Evolutionary conservation across 2,329 filamentous ascomycete genomes (phyloP).

Genomic region (Clonostachys chloroleuca): DNA sequence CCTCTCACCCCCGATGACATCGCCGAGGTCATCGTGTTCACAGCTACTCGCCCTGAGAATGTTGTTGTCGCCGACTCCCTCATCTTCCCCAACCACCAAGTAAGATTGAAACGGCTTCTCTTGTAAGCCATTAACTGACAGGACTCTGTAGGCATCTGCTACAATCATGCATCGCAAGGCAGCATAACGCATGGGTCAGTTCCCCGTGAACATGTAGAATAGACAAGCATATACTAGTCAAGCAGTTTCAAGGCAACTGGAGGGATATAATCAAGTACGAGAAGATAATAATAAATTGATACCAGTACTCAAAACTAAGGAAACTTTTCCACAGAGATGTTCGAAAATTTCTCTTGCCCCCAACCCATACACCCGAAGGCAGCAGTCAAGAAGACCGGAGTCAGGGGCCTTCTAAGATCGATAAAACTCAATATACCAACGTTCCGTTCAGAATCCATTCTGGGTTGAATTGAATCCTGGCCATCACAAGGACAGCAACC

Average conservation of each 20-base stretch:
- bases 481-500: slow-evolving; percentile 70
- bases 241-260: neutral
- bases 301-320: neutral
- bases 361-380: slow-evolving; percentile 21
- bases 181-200: neutral
- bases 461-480: slow-evolving; percentile 66
- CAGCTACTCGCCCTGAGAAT: slow-evolving; percentile 79
- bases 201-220: neutral
- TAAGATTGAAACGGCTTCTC: slow-evolving; percentile 20
- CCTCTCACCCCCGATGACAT: slow-evolving; percentile 88
- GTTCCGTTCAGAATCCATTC: slow-evolving; percentile 77
- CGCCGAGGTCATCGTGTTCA: slow-evolving; percentile 85
- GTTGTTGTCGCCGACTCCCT: slow-evolving; percentile 86
- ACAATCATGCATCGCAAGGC: slow-evolving; percentile 6
- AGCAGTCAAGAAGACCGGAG: slow-evolving; percentile 13
- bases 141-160: slow-evolving; percentile 1
- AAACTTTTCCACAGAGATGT: slow-evolving; percentile 15
- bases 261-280: neutral
- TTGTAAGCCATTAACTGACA: neutral
- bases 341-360: slow-evolving; percentile 36
- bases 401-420: slow-evolving; percentile 32
- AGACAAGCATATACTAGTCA: neutral
- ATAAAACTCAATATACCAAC: slow-evolving; percentile 58
- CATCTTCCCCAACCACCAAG: slow-evolving; percentile 87
- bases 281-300: neutral